phyloP scores from a whole-genome alignment of 345 rosid genomes.

The Gynandropsis gynandra region DNA sequence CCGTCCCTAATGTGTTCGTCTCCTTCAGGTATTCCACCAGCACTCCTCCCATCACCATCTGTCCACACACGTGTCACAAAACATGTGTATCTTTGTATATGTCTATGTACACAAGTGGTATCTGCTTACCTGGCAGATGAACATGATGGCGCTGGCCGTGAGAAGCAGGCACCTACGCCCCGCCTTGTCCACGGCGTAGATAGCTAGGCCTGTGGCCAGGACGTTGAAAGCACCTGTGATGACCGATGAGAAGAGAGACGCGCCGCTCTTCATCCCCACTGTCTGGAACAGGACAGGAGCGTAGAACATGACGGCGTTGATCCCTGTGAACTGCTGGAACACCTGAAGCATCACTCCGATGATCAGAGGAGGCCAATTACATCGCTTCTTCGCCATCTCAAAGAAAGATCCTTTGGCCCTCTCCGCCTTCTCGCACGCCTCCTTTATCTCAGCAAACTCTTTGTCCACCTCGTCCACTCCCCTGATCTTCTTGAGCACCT shows the following conservation, averaged over 20 bases:
- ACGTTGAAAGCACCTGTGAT: constrained; percentile 69
- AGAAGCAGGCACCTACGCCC: constrained; percentile 72
- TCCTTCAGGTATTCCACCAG: constrained; percentile 23
- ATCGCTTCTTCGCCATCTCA: constrained; percentile 50
- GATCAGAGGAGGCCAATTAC: constrained; percentile 62
- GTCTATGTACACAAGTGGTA: not conserved
- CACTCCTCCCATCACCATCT: constrained; percentile 33
- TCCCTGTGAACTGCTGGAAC: constrained; percentile 78
- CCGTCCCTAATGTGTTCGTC: constrained; percentile 21
- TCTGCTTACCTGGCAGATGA: constrained; percentile 48
- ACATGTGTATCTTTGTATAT: not conserved
- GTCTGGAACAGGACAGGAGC: constrained; percentile 75
- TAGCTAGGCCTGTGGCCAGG: constrained; percentile 48
- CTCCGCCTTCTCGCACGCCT: constrained; percentile 38
- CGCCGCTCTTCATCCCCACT: constrained; percentile 60
- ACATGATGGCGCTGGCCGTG: constrained; percentile 58
- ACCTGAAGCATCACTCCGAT: constrained; percentile 61
- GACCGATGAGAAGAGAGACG: constrained; percentile 56
- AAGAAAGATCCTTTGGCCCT: constrained; percentile 46
- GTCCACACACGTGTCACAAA: not conserved
- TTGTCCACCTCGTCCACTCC: constrained; percentile 43
- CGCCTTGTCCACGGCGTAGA: constrained; percentile 54
- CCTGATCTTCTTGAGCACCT: constrained; percentile 43
- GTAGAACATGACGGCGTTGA: constrained; percentile 67
- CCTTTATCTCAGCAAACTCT: constrained; percentile 47